A percentile compares a stretch with the other conserved stretches of the same genome.
Evolutionary conservation across 768 basidiomycete species (phyloP).

Genomic region (Suillus luteus): DNA sequence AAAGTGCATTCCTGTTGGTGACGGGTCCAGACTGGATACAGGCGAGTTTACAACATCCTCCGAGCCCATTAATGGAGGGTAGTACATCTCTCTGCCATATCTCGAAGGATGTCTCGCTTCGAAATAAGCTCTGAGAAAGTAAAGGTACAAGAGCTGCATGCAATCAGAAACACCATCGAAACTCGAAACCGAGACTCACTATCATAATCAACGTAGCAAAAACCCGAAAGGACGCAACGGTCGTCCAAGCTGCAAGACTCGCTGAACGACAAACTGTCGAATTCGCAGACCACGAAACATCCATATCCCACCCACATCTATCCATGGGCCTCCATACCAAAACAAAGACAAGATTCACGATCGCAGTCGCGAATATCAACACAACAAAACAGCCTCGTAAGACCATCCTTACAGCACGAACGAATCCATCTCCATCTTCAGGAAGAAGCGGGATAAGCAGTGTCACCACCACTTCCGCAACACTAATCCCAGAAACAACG

Average conservation of each 20-base stretch:
- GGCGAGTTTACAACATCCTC: constrained; percentile 26
- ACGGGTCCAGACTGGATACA: constrained; percentile 16
- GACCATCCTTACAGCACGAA: constrained; percentile 16
- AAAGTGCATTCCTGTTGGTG: constrained; percentile 5
- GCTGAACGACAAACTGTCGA: constrained; percentile 21
- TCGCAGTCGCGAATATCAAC: constrained; percentile 52
- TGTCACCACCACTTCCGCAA: constrained; percentile 37
- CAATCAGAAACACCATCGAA: neutral
- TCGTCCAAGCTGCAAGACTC: constrained; percentile 55
- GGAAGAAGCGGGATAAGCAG: constrained; percentile 41
- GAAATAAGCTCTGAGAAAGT: constrained; percentile 21
- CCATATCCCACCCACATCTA: constrained; percentile 66
- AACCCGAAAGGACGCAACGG: constrained; percentile 53
- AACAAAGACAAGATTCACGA: constrained; percentile 57
- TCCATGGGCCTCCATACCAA: constrained; percentile 51
- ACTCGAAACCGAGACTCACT: constrained; percentile 43
- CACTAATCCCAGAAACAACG: constrained; percentile 23
- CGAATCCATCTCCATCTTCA: constrained; percentile 22
- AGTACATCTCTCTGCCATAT: constrained; percentile 13
- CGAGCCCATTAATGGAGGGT: constrained; percentile 22
- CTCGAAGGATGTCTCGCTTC: constrained; percentile 22
- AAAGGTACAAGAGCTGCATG: constrained; percentile 27
- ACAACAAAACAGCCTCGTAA: constrained; percentile 48
- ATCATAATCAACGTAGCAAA: constrained; percentile 51
- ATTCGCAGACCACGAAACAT: constrained; percentile 58